These are phyloP conservation scores for Aegilops longissima DNA, from an alignment of 176 grass and related monocot genomes.

Conservation along the genomic window DNA sequence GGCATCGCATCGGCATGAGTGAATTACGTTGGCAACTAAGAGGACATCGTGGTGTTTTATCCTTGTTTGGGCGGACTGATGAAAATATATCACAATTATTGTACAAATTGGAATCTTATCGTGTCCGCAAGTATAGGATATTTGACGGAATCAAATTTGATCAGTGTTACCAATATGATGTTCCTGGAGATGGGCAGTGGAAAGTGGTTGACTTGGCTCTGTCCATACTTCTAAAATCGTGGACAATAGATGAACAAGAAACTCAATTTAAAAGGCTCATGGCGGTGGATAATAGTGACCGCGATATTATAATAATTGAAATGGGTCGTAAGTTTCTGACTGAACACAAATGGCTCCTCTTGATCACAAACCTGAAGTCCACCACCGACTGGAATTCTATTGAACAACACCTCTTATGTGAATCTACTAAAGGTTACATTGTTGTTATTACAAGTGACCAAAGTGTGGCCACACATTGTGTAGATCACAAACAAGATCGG, in stretches of 20 bases:
- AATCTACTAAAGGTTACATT: not conserved
- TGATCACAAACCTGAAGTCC: not conserved
- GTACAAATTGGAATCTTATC: too few species aligned
- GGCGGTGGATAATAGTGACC: not conserved
- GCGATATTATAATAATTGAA: too few species aligned
- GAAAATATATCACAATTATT: not conserved
- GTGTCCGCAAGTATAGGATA: not conserved
- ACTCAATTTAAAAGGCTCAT: not conserved
- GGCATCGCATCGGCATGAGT: not conserved
- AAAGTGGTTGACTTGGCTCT: too few species aligned
- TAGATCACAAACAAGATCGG: not conserved
- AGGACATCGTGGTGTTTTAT: not conserved
- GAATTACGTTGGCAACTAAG: not conserved
- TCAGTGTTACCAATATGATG: not conserved
- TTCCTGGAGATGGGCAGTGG: not conserved
- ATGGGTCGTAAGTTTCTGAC: too few species aligned
- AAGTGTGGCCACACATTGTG: not conserved
- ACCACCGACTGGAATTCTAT: not conserved
- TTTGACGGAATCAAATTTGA: not conserved
- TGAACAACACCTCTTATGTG: not conserved
- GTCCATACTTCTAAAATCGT: too few species aligned
- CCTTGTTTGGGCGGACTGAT: not conserved
- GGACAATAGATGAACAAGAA: too few species aligned
- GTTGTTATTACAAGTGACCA: not conserved
- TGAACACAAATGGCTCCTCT: not conserved